Base-by-base conservation (phyloP, 495 filamentous ascomycete species). In the Trichoderma parareesei region DNA sequence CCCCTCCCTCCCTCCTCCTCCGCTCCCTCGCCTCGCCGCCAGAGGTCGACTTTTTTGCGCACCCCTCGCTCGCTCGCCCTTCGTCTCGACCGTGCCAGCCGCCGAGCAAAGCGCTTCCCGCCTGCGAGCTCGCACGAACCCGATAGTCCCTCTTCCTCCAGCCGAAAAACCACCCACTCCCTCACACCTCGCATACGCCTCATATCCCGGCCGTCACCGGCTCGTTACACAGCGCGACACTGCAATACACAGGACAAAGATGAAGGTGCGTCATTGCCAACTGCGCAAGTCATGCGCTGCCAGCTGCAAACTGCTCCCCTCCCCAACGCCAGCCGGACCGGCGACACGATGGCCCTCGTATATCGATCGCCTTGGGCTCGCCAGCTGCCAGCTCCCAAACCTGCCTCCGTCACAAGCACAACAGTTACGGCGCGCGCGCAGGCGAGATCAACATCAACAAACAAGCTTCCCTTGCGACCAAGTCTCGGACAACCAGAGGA, bases 201-300 rank as follows among this genome's bases (percentile, higher is more conserved):
- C 40, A 41, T 41, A 41, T 14, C 53, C 20, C 53, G 33, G 27
- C 16, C 53, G 53, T 18, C 10, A 10, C 8, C 9, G 11, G 33
- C 7, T 16, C n/a, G 61, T 63, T 63, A 63, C 61, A 63, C 61
- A 27, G 27, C 27, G 27, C 27, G 27, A 27, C 27, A 27, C 27
- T 27, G 27, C 27, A 27, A 27, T 27, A 27, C 27, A 27, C 27
- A 27, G 27, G 27, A 27, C 27, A 27, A 63, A 63, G 20, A 63
- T 63, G 61, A 63, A 63, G 61, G 61, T 63, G 41, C 61, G 61
- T 63, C 53, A 57, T 57, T 57, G 53, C 53, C 53, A 57, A 37
- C 53, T 38, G 53, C 53, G 53, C 53, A 57, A 57, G 27, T 14
- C 33, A 33, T 57, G 53, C 53, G 53, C 53, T 57, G 53, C 53